Evolutionary conservation across 352 stramenopile species (phyloP), one percentile per base, ranked within the genome.

Genomic region (Peronospora belbahrii): DNA sequence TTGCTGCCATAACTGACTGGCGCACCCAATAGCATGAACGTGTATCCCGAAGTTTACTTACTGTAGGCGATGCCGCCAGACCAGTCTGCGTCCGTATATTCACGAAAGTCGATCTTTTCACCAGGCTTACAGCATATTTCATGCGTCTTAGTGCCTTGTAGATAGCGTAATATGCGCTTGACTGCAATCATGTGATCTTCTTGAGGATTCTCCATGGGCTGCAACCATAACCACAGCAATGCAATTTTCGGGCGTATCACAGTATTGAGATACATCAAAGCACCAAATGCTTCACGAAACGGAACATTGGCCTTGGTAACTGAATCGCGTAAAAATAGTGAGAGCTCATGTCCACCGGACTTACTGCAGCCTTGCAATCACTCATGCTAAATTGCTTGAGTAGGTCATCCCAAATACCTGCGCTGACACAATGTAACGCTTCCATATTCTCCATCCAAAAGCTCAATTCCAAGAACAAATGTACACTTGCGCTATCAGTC

Each of bases 311-410:
- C 7, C 30, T 53, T 53, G 22, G 31, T 49, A 13, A 30, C 0
- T 0, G 28, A 14, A 5, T 59, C 32, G 18, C 28, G 48, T 33
- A 38, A 17, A 13, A 44, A 17, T 0, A 53, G 22, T 6, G 10
- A 3, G 18, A 40, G 24, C 48, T 49, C 2, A 49, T 40, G 25
- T 54, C 37, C 9, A 53, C 23, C 6, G 37, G 43, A 25, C 22
- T 25, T 25, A 6, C 3, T 25, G 6, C 47, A n/a, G 37, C 2
- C 15, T 49, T 60, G 37, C 22, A 51, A 1, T 56, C 20, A 1
- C 63, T 31, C 53, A 63, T 63, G 11, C 44, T 42, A 31, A 62
- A 61, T 3, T 45, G 44, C 17, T 59, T 40, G 3, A 64, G 39
- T 2, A 64, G 35, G 25, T 59, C 53, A n/a, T 63, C 14, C n/a